Conservation (phyloP, 1,139 yeast species). For the Yamadazyma membranifaciens region DNA sequence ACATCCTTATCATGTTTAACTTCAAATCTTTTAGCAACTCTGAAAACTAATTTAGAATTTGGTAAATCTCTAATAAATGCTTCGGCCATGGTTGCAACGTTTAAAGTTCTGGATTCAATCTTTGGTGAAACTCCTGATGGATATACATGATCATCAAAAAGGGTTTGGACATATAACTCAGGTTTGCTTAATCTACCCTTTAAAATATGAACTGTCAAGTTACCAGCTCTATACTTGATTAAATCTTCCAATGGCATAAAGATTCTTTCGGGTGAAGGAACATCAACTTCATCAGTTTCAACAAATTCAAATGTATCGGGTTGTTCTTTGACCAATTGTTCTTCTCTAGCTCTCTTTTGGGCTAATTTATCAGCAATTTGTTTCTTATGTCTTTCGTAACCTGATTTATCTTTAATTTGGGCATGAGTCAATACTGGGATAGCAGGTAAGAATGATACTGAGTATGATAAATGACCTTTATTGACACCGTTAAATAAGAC, state of each 20-base stretch:
- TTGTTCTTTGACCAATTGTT: slow-evolving; percentile 50
- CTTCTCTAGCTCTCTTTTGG: slow-evolving; percentile 36
- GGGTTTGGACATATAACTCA: slow-evolving; percentile 53
- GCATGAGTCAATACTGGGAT: slow-evolving; percentile 59
- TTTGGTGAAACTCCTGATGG: slow-evolving; percentile 58
- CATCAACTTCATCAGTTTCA: slow-evolving; percentile 48
- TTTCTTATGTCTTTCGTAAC: slow-evolving; percentile 27
- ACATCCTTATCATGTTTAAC: slow-evolving; percentile 50
- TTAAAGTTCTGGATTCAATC: slow-evolving; percentile 38
- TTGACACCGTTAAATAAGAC: slow-evolving; percentile 43
- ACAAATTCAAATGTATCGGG: slow-evolving; percentile 69
- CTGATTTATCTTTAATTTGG: slow-evolving; percentile 44
- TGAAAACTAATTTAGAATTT: slow-evolving; percentile 54
- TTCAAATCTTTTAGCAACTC: slow-evolving; percentile 52
- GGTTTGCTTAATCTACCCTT: slow-evolving; percentile 48
- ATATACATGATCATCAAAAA: slow-evolving; percentile 61
- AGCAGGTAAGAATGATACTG: slow-evolving; percentile 63
- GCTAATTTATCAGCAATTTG: slow-evolving; percentile 36
- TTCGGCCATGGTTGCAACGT: slow-evolving; percentile 46
- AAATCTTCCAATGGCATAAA: slow-evolving; percentile 54
- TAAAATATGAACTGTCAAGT: slow-evolving; percentile 50
- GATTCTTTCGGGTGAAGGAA: slow-evolving; percentile 43
- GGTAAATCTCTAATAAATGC: slow-evolving; percentile 69
- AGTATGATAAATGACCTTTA: slow-evolving; percentile 53
- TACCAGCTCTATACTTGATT: slow-evolving; percentile 59